Evolutionary conservation across 345 rosid species (phyloP), one percentile per base, ranked within the genome.

Genomic region (Dipteronia sinensis): DNA sequence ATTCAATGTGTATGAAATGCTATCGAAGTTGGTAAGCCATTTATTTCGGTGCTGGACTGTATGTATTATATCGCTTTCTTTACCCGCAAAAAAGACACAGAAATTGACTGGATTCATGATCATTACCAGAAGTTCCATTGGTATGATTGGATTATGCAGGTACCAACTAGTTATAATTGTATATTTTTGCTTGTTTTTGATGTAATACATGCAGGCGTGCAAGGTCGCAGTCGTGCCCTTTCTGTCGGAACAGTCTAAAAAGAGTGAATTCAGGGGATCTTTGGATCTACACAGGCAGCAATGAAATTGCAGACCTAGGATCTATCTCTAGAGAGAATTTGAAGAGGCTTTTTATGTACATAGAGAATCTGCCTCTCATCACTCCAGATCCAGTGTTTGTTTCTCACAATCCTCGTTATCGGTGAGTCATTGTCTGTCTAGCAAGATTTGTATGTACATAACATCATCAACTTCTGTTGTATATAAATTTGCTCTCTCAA

Each of bases 211-310:
- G 20, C 67, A 95, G 98, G 98, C 88, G 86, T 1, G n/a, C 75
- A 9, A 79, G 92, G 82, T 93, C 98, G 1, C 89, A 91, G 65
- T 93, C 98, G 0, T 95, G 98, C 80, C 98, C 98, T 1, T 95
- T 95, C 81, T 95, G 98, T 71, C 85, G 98, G 58, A 91, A 90
- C 73, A 90, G 90, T 80, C 93, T 95, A 19, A 90, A 88, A 78
- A 85, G 95, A 67, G 91, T 95, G 4, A 80, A 88, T 82, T 93
- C 97, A 0, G 90, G 89, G 7, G 98, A 95, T 82, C 90, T 93
- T 0, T 95, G 98, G 98, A 85, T 90, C 4, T 92, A 86, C 78
- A 87, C 91, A 6, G 81, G 86, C 78, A 74, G 71, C 53, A 58
- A 71, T 0, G 98, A 95, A 27, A 74, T 83, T 34, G 87, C 80